Conservation (phyloP, 441 rosid genomes). For the Arabidopsis lyrata region DNA sequence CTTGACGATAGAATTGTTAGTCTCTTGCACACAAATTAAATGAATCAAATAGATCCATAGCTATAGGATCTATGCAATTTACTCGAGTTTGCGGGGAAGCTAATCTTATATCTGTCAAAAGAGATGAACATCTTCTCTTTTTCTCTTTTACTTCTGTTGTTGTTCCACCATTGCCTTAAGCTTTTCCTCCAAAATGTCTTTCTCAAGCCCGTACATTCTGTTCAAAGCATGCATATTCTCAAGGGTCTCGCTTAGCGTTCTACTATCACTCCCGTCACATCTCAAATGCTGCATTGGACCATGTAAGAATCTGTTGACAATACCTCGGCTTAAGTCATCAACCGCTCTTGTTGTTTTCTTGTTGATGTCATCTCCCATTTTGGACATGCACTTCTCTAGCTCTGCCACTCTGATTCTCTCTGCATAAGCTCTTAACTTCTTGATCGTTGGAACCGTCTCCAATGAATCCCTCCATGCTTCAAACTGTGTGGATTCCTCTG, state of each 20-base stretch:
- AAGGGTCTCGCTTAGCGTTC: constrained; percentile 81
- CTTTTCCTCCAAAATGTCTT: constrained; percentile 85
- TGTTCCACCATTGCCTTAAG: constrained; percentile 77
- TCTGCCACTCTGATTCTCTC: constrained; percentile 86
- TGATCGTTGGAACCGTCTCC: constrained; percentile 94
- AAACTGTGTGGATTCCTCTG: constrained; percentile 82
- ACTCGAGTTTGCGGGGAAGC: constrained; percentile 28
- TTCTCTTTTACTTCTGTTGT: constrained; percentile 47
- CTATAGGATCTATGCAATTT: constrained; percentile 33
- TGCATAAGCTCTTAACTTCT: constrained; percentile 89
- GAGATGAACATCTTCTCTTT: constrained; percentile 39
- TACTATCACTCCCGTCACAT: constrained; percentile 78
- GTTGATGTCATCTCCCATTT: constrained; percentile 88
- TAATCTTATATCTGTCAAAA: constrained; percentile 25
- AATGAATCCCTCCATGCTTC: constrained; percentile 95
- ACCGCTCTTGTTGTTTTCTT: constrained; percentile 85
- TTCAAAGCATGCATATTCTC: constrained; percentile 97
- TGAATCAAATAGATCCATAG: constrained; percentile 36
- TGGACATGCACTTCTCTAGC: constrained; percentile 90
- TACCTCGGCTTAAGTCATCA: constrained; percentile 91
- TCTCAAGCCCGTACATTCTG: constrained; percentile 90
- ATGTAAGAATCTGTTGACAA: constrained; percentile 92
- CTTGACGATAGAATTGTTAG: constrained; percentile 34
- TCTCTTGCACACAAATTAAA: constrained; percentile 38
- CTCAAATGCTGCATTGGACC: constrained; percentile 99